Evolutionary conservation across 2,329 filamentous ascomycete genomes (phyloP), one percentile per base, ranked within the genome.

Genomic region (Penicillium olsonii): DNA sequence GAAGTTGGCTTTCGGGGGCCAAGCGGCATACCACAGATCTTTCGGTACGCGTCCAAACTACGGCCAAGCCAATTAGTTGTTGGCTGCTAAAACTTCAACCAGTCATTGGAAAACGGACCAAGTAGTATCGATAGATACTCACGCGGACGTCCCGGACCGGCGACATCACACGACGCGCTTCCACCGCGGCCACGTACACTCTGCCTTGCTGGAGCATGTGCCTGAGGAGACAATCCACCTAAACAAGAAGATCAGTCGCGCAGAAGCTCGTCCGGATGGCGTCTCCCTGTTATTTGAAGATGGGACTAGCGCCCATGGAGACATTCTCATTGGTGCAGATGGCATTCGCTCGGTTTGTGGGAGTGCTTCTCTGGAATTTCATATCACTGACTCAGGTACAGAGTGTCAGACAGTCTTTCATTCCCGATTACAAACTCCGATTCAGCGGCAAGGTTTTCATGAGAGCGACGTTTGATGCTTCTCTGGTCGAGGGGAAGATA

Each of bases 321-420:
- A 82, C 54, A 61, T 81, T 34, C 58, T 81, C 19, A 69, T 83
- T 14, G 79, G 78, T 1, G 75, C 78, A 0, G 79, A 83, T 60
- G 80, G 80, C 33, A 75, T 82, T 39, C 75, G 78, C 56, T 80
- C 77, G 17, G 66, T 70, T 2, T 71, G 78, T 19, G 12, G 67
- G 71, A 11, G 65, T 9, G 5, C 4, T 12, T 7, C 7, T 2
- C 5, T 10, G 4, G 11, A 3, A n/a, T 10, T 34, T 6, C 7
- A 10, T 0, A 33, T 20, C 17, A 38, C 48, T 56, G 37, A 57
- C 26, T n/a, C 0, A 0, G 5, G 7, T 14, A 7, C 14, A 66
- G 63, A 60, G 52, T 37, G 62, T 63, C 3, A 54, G 65, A 34
- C 59, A 63, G 19, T 72, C 72, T n/a, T 76, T 80, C 44, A 68